Conservation (phyloP, 1,284 basidiomycete genomes). For the Marasmius oreades region DNA sequence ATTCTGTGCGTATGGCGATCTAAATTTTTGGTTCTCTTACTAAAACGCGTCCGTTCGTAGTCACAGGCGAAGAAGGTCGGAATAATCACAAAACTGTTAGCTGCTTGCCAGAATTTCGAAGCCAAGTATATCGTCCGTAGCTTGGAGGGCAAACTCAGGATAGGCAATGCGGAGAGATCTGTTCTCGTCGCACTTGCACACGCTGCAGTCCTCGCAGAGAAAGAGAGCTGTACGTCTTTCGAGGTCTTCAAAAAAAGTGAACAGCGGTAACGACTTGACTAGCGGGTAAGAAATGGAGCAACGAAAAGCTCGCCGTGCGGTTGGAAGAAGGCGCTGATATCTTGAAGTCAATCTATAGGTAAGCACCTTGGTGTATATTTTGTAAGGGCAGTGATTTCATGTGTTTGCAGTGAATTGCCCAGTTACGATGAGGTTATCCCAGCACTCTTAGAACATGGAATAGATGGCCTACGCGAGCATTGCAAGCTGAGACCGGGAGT, state of each 20-base stretch:
- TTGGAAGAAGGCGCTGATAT: slow-evolving; percentile 80
- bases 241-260: slow-evolving; percentile 2
- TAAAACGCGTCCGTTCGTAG: slow-evolving; percentile 34
- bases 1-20: slow-evolving; percentile 58
- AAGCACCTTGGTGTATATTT: slow-evolving; percentile 12
- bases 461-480: slow-evolving; percentile 64
- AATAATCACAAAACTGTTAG: slow-evolving; percentile 92
- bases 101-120: slow-evolving; percentile 84
- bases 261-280: slow-evolving; percentile 5
- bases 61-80: slow-evolving; percentile 94
- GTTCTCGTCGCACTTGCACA: slow-evolving; percentile 87
- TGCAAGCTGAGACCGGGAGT: slow-evolving; percentile 96
- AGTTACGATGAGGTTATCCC: slow-evolving; percentile 95
- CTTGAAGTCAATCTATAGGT: slow-evolving; percentile 94
- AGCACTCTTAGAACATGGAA: slow-evolving; percentile 79
- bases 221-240: slow-evolving; percentile 53
- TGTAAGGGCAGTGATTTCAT: slow-evolving; percentile 2
- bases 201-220: slow-evolving; percentile 78
- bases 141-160: slow-evolving; percentile 95
- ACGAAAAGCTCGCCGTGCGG: slow-evolving; percentile 69
- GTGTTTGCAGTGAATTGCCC: slow-evolving; percentile 76
- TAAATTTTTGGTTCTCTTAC: neutral
- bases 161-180: slow-evolving; percentile 94
- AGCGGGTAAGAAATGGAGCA: slow-evolving; percentile 73
- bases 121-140: slow-evolving; percentile 97